Evolutionary conservation across 192 early-diverging fungal species (phyloP).

Genomic region (Coemansia sp.): DNA sequence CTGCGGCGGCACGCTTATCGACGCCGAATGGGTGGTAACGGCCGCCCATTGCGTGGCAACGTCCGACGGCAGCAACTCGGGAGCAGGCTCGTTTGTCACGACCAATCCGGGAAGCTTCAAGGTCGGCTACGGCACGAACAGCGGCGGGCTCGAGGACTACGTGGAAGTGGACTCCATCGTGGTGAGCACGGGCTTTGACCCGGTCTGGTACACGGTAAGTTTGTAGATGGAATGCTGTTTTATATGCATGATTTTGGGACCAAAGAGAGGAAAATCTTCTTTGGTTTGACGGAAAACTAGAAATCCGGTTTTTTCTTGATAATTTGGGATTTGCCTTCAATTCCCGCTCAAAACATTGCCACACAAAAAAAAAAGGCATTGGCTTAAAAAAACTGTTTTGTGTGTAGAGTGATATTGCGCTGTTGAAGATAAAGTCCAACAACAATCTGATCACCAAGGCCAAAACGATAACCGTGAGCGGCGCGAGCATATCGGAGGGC

Average conservation of each 20-base stretch:
- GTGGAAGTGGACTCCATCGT: slow-evolving; percentile 35
- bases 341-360: no score
- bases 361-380: no score
- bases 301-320: no score
- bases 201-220: slow-evolving; percentile 49
- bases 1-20: slow-evolving; percentile 46
- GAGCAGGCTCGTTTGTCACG: slow-evolving; percentile 24
- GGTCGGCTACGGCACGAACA: slow-evolving; percentile 31
- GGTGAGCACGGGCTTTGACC: slow-evolving; percentile 39
- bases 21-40: slow-evolving; percentile 47
- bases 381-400: no score
- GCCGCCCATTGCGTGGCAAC: slow-evolving; percentile 51
- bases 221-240: neutral
- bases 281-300: no score
- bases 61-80: slow-evolving; percentile 1
- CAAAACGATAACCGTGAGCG: slow-evolving; percentile 21
- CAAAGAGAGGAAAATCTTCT: neutral
- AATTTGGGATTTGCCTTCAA: no score
- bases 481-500: slow-evolving; percentile 18
- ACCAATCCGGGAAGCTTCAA: slow-evolving; percentile 16
- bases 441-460: slow-evolving; percentile 27
- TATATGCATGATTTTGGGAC: neutral
- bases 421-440: slow-evolving; percentile 38
- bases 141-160: slow-evolving; percentile 14
- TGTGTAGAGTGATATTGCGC: slow-evolving; percentile 52